phyloP scores from a whole-genome alignment of 345 rosid genomes.

The Cardamine chenopodiifolia region DNA sequence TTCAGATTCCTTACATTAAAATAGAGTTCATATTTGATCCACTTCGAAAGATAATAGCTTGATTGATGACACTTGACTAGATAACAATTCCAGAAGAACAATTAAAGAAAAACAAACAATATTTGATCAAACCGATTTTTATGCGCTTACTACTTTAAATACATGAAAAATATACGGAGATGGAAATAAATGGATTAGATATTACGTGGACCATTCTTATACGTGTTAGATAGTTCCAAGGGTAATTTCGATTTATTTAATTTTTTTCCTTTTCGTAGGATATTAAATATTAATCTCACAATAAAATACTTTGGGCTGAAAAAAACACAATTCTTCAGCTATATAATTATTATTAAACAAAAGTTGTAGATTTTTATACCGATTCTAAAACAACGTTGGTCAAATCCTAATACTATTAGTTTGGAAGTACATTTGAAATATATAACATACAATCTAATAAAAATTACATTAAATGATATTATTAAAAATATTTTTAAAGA shows the following conservation, averaged over 20 bases:
- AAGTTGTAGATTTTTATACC: no score
- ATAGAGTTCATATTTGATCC: conserved; percentile 2
- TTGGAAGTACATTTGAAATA: no score
- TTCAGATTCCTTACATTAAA: conserved; percentile 17
- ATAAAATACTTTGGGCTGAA: no score
- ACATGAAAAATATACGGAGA: not conserved
- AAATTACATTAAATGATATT: no score
- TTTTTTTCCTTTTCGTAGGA: not conserved
- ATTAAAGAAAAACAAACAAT: no score
- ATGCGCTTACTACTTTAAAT: conserved; percentile 5
- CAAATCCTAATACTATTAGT: no score
- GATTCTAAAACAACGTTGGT: no score
- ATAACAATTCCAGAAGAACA: conserved; percentile 1
- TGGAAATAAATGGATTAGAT: not conserved
- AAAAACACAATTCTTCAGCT: not conserved
- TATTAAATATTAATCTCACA: not conserved
- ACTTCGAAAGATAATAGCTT: not conserved
- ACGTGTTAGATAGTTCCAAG: conserved; percentile 8
- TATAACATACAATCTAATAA: no score
- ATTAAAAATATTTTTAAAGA: no score
- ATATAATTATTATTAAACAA: not conserved
- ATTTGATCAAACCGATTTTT: not conserved
- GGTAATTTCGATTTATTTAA: not conserved
- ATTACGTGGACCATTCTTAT: conserved; percentile 8
- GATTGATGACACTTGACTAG: conserved; percentile 10